Conservation (phyloP, 192 early-diverging fungal species). For the Gigaspora rosea region DNA sequence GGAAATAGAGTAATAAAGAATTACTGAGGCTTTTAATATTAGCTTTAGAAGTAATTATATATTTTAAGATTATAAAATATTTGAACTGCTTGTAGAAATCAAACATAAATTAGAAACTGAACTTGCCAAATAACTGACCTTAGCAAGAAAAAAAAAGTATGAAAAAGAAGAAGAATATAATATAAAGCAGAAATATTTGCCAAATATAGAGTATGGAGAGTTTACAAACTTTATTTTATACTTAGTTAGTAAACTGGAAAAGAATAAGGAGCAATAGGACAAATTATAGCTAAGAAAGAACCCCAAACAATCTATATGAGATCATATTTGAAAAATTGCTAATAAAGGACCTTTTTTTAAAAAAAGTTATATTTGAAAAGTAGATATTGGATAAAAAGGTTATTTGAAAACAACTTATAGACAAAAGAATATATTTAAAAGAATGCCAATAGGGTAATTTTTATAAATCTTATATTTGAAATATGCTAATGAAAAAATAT, state of each 20-base stretch:
- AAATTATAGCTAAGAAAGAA: constrained; percentile 5
- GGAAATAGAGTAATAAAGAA: neutral
- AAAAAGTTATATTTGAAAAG: too few species aligned
- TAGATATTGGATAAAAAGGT: too few species aligned
- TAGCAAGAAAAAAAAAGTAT: neutral
- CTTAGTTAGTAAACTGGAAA: constrained; percentile 15
- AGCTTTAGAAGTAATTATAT: neutral
- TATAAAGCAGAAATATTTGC: neutral
- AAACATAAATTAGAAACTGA: constrained; percentile 4
- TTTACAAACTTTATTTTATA: constrained; percentile 6
- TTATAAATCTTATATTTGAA: too few species aligned
- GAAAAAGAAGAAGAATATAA: neutral
- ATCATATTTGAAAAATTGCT: too few species aligned
- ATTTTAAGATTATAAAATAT: neutral
- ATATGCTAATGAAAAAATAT: too few species aligned
- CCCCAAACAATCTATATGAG: too few species aligned
- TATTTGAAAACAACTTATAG: too few species aligned
- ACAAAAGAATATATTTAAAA: too few species aligned
- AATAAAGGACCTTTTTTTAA: too few species aligned
- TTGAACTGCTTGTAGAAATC: neutral
- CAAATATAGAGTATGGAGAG: constrained; percentile 5
- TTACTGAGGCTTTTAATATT: constrained; percentile 4
- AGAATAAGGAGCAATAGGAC: neutral
- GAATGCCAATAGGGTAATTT: too few species aligned
- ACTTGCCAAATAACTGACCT: neutral